A percentile compares a stretch with the other conserved stretches of the same genome.
Evolutionary conservation across 2,329 filamentous ascomycete species (phyloP).

Genomic region (Pyrenochaeta sp.): DNA sequence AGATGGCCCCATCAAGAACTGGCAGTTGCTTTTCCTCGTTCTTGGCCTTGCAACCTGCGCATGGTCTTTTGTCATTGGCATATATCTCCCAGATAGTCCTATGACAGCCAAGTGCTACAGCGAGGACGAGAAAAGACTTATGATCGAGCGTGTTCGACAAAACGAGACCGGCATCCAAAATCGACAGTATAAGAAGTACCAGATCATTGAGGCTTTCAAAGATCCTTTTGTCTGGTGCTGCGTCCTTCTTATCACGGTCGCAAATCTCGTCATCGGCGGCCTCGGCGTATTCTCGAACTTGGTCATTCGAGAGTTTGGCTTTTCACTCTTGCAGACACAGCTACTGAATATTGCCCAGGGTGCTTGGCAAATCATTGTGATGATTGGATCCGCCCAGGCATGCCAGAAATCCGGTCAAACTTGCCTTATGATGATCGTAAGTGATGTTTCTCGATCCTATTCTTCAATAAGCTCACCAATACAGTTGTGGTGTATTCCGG

Average conservation of each 20-base stretch:
- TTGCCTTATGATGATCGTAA: slow-evolving; percentile 26
- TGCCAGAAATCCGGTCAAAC: slow-evolving; percentile 25
- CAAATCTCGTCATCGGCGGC: slow-evolving; percentile 44
- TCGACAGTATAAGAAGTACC: slow-evolving; percentile 31
- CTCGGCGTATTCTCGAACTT: slow-evolving; percentile 48
- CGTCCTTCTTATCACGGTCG: slow-evolving; percentile 30
- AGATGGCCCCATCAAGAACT: slow-evolving; percentile 37
- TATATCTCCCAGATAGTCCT: slow-evolving; percentile 47
- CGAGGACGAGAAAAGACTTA: slow-evolving; percentile 44
- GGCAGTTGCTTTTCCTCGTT: slow-evolving; percentile 55
- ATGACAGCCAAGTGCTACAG: slow-evolving; percentile 44
- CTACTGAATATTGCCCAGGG: slow-evolving; percentile 41
- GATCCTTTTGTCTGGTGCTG: slow-evolving; percentile 33
- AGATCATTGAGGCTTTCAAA: slow-evolving; percentile 27
- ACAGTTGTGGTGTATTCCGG: slow-evolving; percentile 7
- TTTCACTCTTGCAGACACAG: slow-evolving; percentile 33
- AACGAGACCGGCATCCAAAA: slow-evolving; percentile 48
- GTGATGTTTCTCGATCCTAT: background rate
- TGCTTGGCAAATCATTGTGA: slow-evolving; percentile 29
- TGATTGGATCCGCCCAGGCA: slow-evolving; percentile 30
- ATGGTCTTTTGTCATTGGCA: slow-evolving; percentile 32
- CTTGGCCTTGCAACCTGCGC: slow-evolving; percentile 49
- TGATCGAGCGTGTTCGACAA: slow-evolving; percentile 45
- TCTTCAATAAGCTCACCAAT: background rate
- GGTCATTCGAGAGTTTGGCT: slow-evolving; percentile 39